Evolutionary conservation across 352 stramenopile species (phyloP), one percentile per base, ranked within the genome.

Genomic region (Pilasporangium apinafurcum): DNA sequence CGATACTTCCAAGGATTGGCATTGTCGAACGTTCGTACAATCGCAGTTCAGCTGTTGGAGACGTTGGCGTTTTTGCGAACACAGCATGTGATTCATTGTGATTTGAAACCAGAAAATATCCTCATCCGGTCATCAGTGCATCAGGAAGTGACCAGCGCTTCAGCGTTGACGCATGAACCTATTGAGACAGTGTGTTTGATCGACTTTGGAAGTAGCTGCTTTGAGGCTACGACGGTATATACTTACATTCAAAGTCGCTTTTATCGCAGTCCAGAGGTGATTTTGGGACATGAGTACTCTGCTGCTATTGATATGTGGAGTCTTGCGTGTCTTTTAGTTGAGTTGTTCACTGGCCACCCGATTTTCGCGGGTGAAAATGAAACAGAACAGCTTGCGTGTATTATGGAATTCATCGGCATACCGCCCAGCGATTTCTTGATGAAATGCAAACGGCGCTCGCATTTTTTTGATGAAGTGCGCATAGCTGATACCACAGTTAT

Each of bases 41-140:
- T 99, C 36, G 76, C 92, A 13, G 62, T 55, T 39, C 95, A 99
- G 62, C 62, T 97, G 14, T 60, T 96, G 8, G 48, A 83, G 8
- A 83, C 87, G 1, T 56, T 98, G 14, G 53, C 63, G 1, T 70
- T 90, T 22, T 53, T 96, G 31, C 66, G 86, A 7, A 57, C 78
- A 5, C 73, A 91, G 20, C 68, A 83, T 44, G 77, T 99, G 27
- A 79, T 99, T 16, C 96, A 99, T 63, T 98, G 95, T 65, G 96
- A 99, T 66, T 77, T 99, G 18, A 99, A 99, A 61, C 96, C 95
- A 3, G 96, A 99, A 59, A 99, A 99, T 62, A 92, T 99, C 31
- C 34, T 86, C 34, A 65, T 87, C 24, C 40, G 48, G 21, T 81
- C 25, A 8, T 3, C 12, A 5, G 17, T 10, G 32, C 27, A 13